Conservation (phyloP, 2,329 filamentous ascomycete species). For the Colletotrichum truncatum region DNA sequence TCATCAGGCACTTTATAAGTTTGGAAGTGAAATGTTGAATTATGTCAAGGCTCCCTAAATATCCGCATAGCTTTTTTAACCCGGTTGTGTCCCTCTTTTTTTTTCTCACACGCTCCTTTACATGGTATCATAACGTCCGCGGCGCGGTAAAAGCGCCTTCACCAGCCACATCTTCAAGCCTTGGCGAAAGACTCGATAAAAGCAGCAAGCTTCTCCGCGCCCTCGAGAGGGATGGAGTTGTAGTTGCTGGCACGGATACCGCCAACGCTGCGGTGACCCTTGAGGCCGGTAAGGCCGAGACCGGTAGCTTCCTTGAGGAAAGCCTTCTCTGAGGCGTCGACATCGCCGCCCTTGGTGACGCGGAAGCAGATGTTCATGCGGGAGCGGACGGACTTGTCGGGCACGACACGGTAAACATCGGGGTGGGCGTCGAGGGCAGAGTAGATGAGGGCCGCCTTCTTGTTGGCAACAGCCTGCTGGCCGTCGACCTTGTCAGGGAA, state of each 20-base stretch:
- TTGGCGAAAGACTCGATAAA: slow-evolving; percentile 68
- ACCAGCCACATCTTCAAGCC: slow-evolving; percentile 33
- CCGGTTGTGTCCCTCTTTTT: slow-evolving; percentile 8
- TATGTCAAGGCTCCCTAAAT: slow-evolving; percentile 5
- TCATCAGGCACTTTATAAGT: not conserved
- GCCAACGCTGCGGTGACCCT: slow-evolving; percentile 88
- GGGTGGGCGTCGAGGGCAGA: slow-evolving; percentile 77
- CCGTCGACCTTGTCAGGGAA: slow-evolving; percentile 77
- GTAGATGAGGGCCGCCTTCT: slow-evolving; percentile 84
- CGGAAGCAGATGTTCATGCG: slow-evolving; percentile 97
- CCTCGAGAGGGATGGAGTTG: slow-evolving; percentile 79
- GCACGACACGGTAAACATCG: slow-evolving; percentile 79
- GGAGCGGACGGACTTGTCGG: slow-evolving; percentile 78
- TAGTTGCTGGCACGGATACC: slow-evolving; percentile 91
- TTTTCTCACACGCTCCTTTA: slow-evolving; percentile 2
- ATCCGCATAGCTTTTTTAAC: not conserved
- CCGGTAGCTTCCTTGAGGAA: slow-evolving; percentile 80
- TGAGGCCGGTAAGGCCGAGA: slow-evolving; percentile 78
- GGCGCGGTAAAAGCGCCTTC: not conserved
- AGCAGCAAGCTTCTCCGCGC: slow-evolving; percentile 72
- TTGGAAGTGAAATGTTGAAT: slow-evolving; percentile 19
- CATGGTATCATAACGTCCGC: slow-evolving; percentile 19
- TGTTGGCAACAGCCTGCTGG: slow-evolving; percentile 76
- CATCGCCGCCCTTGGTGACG: slow-evolving; percentile 65
- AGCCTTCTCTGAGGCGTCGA: slow-evolving; percentile 77